These are phyloP conservation scores for Scheffersomyces cryptocercus DNA, from an alignment of 1,139 yeast genomes.

Conservation along the genomic window DNA sequence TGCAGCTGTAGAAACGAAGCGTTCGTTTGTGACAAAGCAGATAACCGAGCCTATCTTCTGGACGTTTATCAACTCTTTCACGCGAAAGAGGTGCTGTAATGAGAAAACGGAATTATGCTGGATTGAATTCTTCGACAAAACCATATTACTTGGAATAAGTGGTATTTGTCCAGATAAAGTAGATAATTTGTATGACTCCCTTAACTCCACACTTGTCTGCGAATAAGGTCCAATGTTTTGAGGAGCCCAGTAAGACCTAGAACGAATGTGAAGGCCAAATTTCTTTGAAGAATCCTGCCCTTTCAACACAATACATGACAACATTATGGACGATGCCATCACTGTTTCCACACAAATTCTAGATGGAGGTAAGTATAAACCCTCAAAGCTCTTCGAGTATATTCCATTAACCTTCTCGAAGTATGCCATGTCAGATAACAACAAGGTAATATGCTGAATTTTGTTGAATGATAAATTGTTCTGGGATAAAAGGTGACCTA, in stretches of 20 bases:
- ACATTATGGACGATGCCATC: constrained; percentile 47
- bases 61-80: constrained; percentile 56
- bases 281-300: constrained; percentile 33
- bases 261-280: constrained; percentile 81
- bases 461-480: constrained; percentile 33
- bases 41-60: constrained; percentile 45
- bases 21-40: constrained; percentile 51
- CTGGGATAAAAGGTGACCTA: constrained; percentile 31
- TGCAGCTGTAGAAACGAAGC: constrained; percentile 27
- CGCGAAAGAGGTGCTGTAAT: constrained; percentile 72
- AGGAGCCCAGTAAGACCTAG: constrained; percentile 97
- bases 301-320: constrained; percentile 57
- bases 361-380: constrained; percentile 76
- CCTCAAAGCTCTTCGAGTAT: constrained; percentile 56
- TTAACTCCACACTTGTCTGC: constrained; percentile 60
- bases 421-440: constrained; percentile 62
- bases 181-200: constrained; percentile 40
- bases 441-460: constrained; percentile 58
- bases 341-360: constrained; percentile 76
- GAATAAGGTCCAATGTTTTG: constrained; percentile 98
- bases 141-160: constrained; percentile 72
- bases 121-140: constrained; percentile 26
- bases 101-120: constrained; percentile 48
- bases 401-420: constrained; percentile 62
- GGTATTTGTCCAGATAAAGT: constrained; percentile 94